Percentiles rank a stretch among this genome's conserved stretches.
Conservation (phyloP, 345 rosid genomes). For the Clausena lansium region DNA sequence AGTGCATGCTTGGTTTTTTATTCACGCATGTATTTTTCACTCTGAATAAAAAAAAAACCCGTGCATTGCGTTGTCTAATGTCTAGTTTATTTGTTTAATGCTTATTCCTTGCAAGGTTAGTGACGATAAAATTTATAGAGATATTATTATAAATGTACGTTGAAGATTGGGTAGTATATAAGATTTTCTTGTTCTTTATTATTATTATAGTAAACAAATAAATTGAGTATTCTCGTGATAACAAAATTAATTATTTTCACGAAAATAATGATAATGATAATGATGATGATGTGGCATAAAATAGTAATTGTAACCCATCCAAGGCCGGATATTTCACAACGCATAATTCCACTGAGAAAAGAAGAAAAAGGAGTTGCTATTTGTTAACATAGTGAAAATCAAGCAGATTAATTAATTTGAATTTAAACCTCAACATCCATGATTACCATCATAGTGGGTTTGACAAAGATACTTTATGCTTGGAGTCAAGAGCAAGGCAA, state of each 20-base stretch:
- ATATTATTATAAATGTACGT: neutral
- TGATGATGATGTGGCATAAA: too few species aligned
- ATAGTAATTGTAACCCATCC: too few species aligned
- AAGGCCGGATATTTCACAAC: too few species aligned
- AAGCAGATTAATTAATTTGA: conserved; percentile 18
- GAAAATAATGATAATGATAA: too few species aligned
- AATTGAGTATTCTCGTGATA: neutral
- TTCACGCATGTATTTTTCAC: neutral
- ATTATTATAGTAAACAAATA: neutral
- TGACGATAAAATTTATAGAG: neutral
- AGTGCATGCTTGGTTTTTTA: neutral
- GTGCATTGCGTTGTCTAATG: neutral
- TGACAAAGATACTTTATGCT: neutral
- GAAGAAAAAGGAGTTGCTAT: too few species aligned
- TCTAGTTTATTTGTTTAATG: neutral
- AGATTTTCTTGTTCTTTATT: neutral
- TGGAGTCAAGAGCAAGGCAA: conserved; percentile 9
- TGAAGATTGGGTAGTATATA: neutral
- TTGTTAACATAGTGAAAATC: too few species aligned
- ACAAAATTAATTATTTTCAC: neutral
- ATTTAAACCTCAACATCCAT: conserved; percentile 26
- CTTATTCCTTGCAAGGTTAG: neutral
- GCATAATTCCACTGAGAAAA: too few species aligned
- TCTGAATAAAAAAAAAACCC: neutral
- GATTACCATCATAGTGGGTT: conserved; percentile 11